phyloP scores from a whole-genome alignment of 164 flowering plant genomes.

The Piper longum region DNA sequence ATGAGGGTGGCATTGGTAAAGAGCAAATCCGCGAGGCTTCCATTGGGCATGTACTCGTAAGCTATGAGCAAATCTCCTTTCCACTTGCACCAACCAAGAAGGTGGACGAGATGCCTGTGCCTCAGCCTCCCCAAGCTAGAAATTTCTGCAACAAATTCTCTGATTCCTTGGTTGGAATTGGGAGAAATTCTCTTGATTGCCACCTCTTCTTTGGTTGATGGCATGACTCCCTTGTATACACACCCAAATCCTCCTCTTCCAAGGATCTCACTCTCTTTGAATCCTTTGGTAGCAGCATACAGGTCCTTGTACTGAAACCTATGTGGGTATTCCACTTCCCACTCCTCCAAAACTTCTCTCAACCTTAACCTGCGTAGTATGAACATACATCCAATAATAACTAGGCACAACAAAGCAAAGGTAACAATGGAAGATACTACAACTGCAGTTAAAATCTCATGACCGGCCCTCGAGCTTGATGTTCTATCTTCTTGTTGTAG shows the following conservation, averaged over 20 bases:
- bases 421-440: background rate
- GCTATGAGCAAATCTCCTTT: constrained; percentile 28
- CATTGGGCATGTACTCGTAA: constrained; percentile 54
- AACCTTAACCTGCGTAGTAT: constrained; percentile 22
- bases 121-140: constrained; percentile 47
- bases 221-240: constrained; percentile 43
- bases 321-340: constrained; percentile 48
- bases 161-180: constrained; percentile 49
- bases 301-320: constrained; percentile 40
- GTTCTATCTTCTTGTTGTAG: constrained; percentile 7
- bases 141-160: constrained; percentile 47
- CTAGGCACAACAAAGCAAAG: background rate
- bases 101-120: constrained; percentile 48
- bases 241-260: constrained; percentile 52
- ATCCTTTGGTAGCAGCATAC: constrained; percentile 35
- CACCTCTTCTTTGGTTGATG: constrained; percentile 22
- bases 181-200: constrained; percentile 52
- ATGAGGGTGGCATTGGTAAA: constrained; percentile 25
- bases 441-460: background rate
- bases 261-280: constrained; percentile 32
- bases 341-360: constrained; percentile 36
- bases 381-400: constrained; percentile 5
- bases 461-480: background rate
- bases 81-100: constrained; percentile 11
- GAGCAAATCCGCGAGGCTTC: constrained; percentile 43